These are phyloP conservation scores for Phytophthora tentaculata DNA, from an alignment of 352 stramenopile species.

Conservation along the genomic window DNA sequence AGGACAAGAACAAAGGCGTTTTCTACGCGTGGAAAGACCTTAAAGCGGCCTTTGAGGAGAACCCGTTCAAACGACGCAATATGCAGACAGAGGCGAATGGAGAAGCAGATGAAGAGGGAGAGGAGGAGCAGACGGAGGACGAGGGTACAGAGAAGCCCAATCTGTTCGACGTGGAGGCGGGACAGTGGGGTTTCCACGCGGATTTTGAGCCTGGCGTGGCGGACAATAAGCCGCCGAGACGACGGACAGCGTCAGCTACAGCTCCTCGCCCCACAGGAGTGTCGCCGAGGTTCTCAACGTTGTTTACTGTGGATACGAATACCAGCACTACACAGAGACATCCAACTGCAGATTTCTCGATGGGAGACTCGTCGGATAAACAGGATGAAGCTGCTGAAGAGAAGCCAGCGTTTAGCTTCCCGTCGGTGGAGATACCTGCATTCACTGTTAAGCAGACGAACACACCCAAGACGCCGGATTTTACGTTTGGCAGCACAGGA, in stretches of 20 bases:
- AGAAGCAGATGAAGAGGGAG: not conserved
- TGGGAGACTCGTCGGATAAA: not conserved
- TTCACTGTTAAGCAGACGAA: slow-evolving; percentile 11
- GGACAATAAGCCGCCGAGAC: slow-evolving; percentile 9
- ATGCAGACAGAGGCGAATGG: not conserved
- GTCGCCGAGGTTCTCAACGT: slow-evolving; percentile 18
- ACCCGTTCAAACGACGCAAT: slow-evolving; percentile 33
- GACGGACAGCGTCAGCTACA: not conserved
- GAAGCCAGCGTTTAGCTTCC: slow-evolving; percentile 1
- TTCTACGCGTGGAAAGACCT: slow-evolving; percentile 38
- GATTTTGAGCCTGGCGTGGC: slow-evolving; percentile 22
- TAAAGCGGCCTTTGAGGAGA: slow-evolving; percentile 25
- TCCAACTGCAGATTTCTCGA: slow-evolving; percentile 1
- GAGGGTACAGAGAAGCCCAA: slow-evolving; percentile 1
- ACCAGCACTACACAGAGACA: not conserved
- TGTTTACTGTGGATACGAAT: slow-evolving; percentile 11
- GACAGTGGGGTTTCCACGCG: slow-evolving; percentile 13
- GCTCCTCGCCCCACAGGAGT: slow-evolving; percentile 16
- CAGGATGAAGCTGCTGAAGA: not conserved
- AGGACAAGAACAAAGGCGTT: not conserved
- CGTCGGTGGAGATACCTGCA: slow-evolving; percentile 13
- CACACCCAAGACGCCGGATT: slow-evolving; percentile 15
- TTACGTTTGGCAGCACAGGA: slow-evolving; percentile 29
- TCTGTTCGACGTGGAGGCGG: slow-evolving; percentile 18
- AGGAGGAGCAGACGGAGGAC: not conserved